Conservation (phyloP, 2,329 filamentous ascomycete genomes). For the Setomelanomma holmii region DNA sequence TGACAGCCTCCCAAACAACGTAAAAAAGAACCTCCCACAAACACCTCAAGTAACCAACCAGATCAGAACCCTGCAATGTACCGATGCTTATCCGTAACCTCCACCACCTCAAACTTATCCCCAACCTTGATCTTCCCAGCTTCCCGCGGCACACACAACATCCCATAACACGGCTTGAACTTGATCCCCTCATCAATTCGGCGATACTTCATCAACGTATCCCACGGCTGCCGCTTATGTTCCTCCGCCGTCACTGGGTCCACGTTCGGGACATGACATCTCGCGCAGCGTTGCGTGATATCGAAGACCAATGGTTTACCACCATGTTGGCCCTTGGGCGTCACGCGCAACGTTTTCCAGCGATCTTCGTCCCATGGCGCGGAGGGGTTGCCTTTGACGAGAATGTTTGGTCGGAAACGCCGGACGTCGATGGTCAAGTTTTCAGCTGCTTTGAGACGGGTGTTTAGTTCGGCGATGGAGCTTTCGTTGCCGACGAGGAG, state of each 20-base stretch:
- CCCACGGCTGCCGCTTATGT: conserved; percentile 67
- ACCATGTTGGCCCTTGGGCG: conserved; percentile 10
- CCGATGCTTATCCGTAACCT: conserved; percentile 64
- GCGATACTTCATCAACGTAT: conserved; percentile 66
- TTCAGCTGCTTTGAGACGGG: conserved; percentile 54
- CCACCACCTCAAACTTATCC: conserved; percentile 64
- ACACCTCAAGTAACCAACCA: neutral
- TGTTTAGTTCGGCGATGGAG: conserved; percentile 66
- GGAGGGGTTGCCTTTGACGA: conserved; percentile 58
- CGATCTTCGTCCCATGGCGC: conserved; percentile 68
- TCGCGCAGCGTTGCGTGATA: conserved; percentile 64
- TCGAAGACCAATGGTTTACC: conserved; percentile 56
- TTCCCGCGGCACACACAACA: conserved; percentile 67
- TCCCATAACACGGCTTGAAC: conserved; percentile 72
- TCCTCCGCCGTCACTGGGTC: conserved; percentile 67
- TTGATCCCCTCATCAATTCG: conserved; percentile 66
- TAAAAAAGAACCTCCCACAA: neutral
- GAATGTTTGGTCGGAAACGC: conserved; percentile 69
- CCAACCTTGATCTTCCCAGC: conserved; percentile 65
- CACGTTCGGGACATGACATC: conserved; percentile 71
- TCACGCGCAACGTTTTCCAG: conserved; percentile 66
- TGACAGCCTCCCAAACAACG: too few species aligned
- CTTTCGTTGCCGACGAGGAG: conserved; percentile 63
- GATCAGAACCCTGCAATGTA: conserved; percentile 54
- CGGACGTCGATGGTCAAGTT: conserved; percentile 62